phyloP scores from a whole-genome alignment of 257 asterid genomes.

The Primulina eburnea region DNA sequence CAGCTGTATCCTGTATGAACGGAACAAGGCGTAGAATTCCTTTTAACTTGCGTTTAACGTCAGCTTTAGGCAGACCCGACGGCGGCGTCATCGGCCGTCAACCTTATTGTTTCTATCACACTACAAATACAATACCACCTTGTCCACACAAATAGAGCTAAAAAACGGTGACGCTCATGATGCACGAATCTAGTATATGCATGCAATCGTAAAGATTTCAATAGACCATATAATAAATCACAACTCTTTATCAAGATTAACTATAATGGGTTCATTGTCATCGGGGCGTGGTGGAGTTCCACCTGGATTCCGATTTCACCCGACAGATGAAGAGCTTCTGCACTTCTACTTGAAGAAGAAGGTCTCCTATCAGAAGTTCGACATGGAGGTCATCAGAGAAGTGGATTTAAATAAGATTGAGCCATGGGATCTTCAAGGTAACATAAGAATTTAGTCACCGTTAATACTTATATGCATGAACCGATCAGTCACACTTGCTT shows the following conservation, averaged over 20 bases:
- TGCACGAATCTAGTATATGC: slow-evolving; percentile 7
- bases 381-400: slow-evolving; percentile 89
- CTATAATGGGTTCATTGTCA: slow-evolving; percentile 42
- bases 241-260: neutral
- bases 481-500: too few species aligned
- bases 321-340: slow-evolving; percentile 93
- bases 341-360: slow-evolving; percentile 87
- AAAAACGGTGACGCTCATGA: neutral
- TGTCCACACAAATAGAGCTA: slow-evolving; percentile 23
- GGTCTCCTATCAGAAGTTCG: slow-evolving; percentile 74
- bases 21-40: neutral
- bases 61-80: slow-evolving; percentile 66
- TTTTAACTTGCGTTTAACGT: slow-evolving; percentile 47
- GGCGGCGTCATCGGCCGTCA: slow-evolving; percentile 94
- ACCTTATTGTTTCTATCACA: slow-evolving; percentile 39
- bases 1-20: neutral
- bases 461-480: neutral
- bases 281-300: slow-evolving; percentile 71
- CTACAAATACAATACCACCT: slow-evolving; percentile 8
- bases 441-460: neutral
- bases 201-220: neutral
- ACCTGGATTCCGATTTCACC: slow-evolving; percentile 90
- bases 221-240: too few species aligned
- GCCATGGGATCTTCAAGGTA: slow-evolving; percentile 97
- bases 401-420: slow-evolving; percentile 82